phyloP scores from a whole-genome alignment of 1,284 basidiomycete genomes.

The Papiliotrema laurentii region DNA sequence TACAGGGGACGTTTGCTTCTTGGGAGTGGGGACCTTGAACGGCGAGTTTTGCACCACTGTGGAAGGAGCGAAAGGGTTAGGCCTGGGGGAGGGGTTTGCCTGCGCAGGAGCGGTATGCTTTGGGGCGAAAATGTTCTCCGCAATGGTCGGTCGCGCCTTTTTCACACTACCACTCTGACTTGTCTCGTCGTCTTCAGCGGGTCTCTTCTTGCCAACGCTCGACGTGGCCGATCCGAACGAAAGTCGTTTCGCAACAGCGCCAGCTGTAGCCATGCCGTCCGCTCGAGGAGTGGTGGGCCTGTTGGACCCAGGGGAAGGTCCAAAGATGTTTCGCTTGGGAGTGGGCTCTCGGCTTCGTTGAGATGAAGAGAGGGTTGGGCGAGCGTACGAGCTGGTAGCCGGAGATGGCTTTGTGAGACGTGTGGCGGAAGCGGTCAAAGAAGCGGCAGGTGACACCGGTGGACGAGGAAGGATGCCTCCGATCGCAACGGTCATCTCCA shows the following conservation, averaged over 20 bases:
- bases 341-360: slow-evolving; percentile 18
- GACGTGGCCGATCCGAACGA: slow-evolving; percentile 27
- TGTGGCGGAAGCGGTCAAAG: background rate
- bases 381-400: slow-evolving; percentile 36
- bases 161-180: background rate
- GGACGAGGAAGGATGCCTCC: slow-evolving; percentile 32
- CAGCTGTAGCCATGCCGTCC: slow-evolving; percentile 28
- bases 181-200: background rate
- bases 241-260: slow-evolving; percentile 35
- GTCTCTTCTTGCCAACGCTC: slow-evolving; percentile 11
- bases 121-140: slow-evolving; percentile 1
- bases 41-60: too few species aligned
- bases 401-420: slow-evolving; percentile 7
- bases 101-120: background rate
- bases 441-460: slow-evolving; percentile 1
- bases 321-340: slow-evolving; percentile 38
- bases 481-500: slow-evolving; percentile 31
- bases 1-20: too few species aligned
- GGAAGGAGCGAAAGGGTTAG: too few species aligned
- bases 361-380: slow-evolving; percentile 35
- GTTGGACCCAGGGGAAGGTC: slow-evolving; percentile 30
- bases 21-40: too few species aligned
- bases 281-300: slow-evolving; percentile 26
- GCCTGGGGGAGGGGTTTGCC: too few species aligned
- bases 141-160: background rate